Percentiles rank a stretch among this genome's conserved stretches.
Conservation (phyloP, 2,329 filamentous ascomycete species). For the Celoporthe dispersa region DNA sequence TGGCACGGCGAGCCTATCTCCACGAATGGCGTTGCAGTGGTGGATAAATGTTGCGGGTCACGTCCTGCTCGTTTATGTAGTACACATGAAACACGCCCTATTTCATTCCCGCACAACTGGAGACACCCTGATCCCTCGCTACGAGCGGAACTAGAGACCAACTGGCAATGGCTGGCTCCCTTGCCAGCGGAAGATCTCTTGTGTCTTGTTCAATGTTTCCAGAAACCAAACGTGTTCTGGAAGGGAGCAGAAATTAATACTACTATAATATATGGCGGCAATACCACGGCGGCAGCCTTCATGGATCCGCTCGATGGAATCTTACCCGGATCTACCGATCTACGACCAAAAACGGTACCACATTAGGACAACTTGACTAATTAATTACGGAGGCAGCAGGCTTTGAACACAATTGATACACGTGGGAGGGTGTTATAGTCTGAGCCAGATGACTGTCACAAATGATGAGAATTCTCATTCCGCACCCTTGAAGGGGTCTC, state of each 20-base stretch:
- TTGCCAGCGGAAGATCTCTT: neutral
- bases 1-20: constrained; percentile 5
- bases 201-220: neutral
- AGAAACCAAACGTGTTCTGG: neutral
- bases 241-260: neutral
- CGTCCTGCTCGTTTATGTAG: constrained; percentile 12
- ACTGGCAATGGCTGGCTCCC: neutral
- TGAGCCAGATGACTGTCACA: no score
- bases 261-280: neutral
- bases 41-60: constrained; percentile 13
- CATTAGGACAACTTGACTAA: no score
- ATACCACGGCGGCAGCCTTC: neutral
- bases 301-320: neutral
- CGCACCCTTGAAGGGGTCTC: no score
- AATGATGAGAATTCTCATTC: no score
- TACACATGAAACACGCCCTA: constrained; percentile 20
- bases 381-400: no score
- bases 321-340: neutral
- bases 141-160: neutral
- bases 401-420: no score
- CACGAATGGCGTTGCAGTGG: constrained; percentile 17
- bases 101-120: neutral
- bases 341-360: neutral
- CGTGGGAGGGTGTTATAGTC: no score
- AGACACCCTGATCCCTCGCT: neutral